Conservation (phyloP, 2,329 filamentous ascomycete species). For the Didymella sp. region DNA sequence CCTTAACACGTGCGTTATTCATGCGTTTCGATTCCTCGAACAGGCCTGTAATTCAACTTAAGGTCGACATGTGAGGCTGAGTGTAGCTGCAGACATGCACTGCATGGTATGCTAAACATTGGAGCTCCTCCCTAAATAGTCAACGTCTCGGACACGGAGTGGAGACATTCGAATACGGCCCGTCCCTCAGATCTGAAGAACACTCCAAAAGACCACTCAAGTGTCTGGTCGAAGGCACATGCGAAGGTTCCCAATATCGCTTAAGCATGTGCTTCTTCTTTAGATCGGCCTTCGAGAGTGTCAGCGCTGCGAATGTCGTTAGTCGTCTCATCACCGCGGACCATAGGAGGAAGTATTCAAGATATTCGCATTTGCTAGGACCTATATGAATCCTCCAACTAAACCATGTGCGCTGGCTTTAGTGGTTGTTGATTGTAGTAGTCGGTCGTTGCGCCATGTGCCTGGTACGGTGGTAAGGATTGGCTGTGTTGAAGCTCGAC, state of each 20-base stretch:
- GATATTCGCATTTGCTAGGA: not conserved
- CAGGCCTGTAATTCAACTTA: not conserved
- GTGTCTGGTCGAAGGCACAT: not conserved
- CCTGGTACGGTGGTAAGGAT: conserved; percentile 31
- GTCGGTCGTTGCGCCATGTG: conserved; percentile 25
- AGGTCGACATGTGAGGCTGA: conserved; percentile 1
- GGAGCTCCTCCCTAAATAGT: conserved; percentile 5
- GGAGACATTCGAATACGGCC: conserved; percentile 6
- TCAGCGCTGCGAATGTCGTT: not conserved
- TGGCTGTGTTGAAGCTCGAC: conserved; percentile 26
- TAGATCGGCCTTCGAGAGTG: not conserved
- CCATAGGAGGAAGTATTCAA: not conserved
- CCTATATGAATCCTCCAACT: not conserved
- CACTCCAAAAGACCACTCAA: not conserved
- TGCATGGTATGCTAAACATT: not conserved
- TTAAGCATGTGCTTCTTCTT: not conserved
- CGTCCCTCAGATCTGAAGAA: not conserved
- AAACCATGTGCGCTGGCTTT: conserved; percentile 42
- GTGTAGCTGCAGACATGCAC: conserved; percentile 13
- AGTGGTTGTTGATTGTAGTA: conserved; percentile 34
- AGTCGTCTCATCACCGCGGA: not conserved
- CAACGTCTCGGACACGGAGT: not conserved
- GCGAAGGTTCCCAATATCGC: not conserved
- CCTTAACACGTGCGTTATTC: conserved; percentile 27
- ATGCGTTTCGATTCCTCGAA: conserved; percentile 21